Evolutionary conservation across 768 basidiomycete genomes (phyloP).

Genomic region (Hypholoma sublateritium): DNA sequence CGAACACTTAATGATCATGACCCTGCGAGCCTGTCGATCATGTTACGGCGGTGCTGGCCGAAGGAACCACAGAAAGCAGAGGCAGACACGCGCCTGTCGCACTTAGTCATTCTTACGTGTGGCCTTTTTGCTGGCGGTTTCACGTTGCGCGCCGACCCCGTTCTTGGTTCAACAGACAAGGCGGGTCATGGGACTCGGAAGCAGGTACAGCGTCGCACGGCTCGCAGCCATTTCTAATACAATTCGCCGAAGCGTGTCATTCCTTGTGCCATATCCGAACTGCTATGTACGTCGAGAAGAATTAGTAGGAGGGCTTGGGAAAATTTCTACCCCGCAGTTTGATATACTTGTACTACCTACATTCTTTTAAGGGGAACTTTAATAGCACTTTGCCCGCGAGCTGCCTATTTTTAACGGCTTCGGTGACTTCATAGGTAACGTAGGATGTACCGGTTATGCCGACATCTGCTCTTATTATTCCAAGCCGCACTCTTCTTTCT

Average conservation of each 20-base stretch:
- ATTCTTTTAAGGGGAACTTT: too few relatives aligned
- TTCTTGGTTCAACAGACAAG: background rate
- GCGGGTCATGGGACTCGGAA: background rate
- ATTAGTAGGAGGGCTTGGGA: background rate
- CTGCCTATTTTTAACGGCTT: too few relatives aligned
- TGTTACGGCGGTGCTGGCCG: too few relatives aligned
- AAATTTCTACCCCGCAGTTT: background rate
- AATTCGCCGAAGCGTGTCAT: background rate
- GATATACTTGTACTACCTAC: background rate
- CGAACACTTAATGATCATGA: too few relatives aligned
- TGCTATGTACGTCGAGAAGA: background rate
- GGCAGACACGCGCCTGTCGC: background rate
- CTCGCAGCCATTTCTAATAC: background rate
- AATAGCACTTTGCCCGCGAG: too few relatives aligned
- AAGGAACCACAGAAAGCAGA: background rate
- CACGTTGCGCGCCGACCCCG: background rate
- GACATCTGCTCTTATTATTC: too few relatives aligned
- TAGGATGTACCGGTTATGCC: too few relatives aligned
- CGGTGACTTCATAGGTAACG: too few relatives aligned
- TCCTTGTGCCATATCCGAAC: background rate
- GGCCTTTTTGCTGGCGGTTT: background rate
- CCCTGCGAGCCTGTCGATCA: too few relatives aligned
- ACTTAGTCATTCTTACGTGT: background rate
- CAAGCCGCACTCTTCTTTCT: too few relatives aligned
- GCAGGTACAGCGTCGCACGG: background rate